These are phyloP conservation scores for Pythium volutum DNA, from an alignment of 352 stramenopile species.

Conservation along the genomic window DNA sequence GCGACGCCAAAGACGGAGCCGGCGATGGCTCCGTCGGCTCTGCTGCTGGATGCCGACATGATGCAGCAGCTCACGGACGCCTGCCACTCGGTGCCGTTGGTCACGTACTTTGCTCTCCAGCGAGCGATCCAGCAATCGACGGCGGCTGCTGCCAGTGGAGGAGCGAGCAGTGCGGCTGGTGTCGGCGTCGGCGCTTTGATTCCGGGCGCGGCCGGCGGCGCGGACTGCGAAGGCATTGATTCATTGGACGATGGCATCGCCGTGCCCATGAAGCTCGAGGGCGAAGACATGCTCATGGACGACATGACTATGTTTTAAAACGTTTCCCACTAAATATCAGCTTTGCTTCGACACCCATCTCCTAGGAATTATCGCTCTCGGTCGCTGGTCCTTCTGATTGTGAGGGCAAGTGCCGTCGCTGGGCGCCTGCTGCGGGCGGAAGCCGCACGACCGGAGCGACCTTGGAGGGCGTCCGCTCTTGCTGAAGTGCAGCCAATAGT, in stretches of 20 bases:
- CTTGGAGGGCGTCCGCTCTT: conserved; percentile 44
- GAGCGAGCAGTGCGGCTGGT: conserved; percentile 5
- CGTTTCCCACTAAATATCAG: conserved; percentile 14
- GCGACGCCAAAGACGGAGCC: conserved; percentile 20
- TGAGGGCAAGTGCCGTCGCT: conserved; percentile 19
- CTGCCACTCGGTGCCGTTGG: conserved; percentile 76
- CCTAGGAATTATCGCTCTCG: conserved; percentile 16
- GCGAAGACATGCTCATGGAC: conserved; percentile 79
- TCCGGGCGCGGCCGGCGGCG: conserved; percentile 26
- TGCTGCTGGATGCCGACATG: conserved; percentile 40
- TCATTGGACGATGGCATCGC: conserved; percentile 70
- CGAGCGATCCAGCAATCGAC: conserved; percentile 24
- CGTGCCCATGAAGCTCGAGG: conserved; percentile 80
- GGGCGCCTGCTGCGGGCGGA: conserved; percentile 36
- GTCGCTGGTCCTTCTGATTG: conserved; percentile 8
- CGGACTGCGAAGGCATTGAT: conserved; percentile 75
- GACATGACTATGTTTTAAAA: conserved; percentile 84
- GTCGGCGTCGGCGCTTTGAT: neutral
- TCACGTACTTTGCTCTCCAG: conserved; percentile 78
- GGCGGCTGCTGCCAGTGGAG: neutral
- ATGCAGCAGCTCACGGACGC: conserved; percentile 46
- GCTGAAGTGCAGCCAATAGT: conserved; percentile 40
- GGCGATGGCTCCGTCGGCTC: conserved; percentile 15
- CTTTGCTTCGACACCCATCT: neutral
- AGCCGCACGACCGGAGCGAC: conserved; percentile 37